Conservation (phyloP, 257 asterid genomes). For the Przewalskia tangutica region DNA sequence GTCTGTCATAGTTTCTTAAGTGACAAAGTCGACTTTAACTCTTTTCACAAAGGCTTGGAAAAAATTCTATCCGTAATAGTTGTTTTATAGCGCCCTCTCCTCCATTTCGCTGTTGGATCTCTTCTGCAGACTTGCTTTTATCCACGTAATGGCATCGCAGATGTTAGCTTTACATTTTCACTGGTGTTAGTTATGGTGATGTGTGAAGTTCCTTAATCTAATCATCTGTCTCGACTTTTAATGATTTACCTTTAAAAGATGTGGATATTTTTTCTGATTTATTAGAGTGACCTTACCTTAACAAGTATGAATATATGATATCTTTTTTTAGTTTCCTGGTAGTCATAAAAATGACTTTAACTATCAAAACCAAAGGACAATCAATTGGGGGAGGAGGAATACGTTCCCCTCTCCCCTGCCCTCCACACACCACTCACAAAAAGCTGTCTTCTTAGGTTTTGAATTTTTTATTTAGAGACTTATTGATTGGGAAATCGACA, state of each 20-base stretch:
- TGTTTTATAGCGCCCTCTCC: background rate
- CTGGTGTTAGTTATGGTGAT: background rate
- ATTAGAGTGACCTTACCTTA: too few relatives aligned
- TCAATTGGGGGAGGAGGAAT: background rate
- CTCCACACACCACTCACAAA: background rate
- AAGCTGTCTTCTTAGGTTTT: background rate
- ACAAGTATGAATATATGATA: too few relatives aligned
- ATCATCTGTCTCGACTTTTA: too few relatives aligned
- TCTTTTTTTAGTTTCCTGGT: background rate
- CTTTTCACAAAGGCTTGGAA: background rate
- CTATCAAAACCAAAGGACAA: background rate
- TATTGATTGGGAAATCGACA: background rate
- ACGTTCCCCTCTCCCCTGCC: background rate
- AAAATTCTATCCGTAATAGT: background rate
- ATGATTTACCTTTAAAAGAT: too few relatives aligned
- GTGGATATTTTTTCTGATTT: too few relatives aligned
- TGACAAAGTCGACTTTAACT: background rate
- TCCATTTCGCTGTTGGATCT: background rate
- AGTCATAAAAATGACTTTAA: background rate
- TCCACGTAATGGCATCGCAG: background rate
- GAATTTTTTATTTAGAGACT: background rate
- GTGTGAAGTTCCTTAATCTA: background rate
- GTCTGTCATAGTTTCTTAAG: background rate
- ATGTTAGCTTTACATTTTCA: background rate
- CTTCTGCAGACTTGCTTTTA: background rate